Conservation (phyloP, 768 basidiomycete species). For the Mrakia blollopis region DNA sequence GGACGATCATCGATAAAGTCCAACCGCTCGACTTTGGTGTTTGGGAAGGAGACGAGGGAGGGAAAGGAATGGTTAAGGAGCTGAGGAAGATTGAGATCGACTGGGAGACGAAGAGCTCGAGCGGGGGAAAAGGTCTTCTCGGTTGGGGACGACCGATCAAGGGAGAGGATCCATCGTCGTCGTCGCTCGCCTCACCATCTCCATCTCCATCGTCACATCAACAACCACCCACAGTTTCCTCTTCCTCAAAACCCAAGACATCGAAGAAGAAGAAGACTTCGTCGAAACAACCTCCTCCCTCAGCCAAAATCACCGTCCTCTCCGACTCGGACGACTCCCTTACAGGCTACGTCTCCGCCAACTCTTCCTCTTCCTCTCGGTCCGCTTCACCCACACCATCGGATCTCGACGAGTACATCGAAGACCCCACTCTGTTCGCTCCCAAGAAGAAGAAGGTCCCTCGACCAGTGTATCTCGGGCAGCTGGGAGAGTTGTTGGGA, state of each 20-base stretch:
- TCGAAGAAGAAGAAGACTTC: slow-evolving; percentile 39
- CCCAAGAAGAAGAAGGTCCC: slow-evolving; percentile 56
- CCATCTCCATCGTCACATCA: neutral
- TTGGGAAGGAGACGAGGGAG: slow-evolving; percentile 73
- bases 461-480: slow-evolving; percentile 85
- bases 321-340: slow-evolving; percentile 73
- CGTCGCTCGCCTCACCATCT: neutral
- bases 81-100: slow-evolving; percentile 49
- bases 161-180: too few species aligned
- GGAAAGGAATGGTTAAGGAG: slow-evolving; percentile 59
- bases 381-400: slow-evolving; percentile 74
- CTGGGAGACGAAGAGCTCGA: slow-evolving; percentile 21
- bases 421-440: slow-evolving; percentile 69
- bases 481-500: slow-evolving; percentile 72
- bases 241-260: slow-evolving; percentile 48
- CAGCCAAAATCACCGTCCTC: slow-evolving; percentile 50
- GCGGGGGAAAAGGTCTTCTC: neutral
- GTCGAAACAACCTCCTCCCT: slow-evolving; percentile 35
- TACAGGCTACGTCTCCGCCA: slow-evolving; percentile 64
- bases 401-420: slow-evolving; percentile 75
- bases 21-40: slow-evolving; percentile 68
- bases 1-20: slow-evolving; percentile 37
- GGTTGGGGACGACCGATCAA: slow-evolving; percentile 9
- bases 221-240: neutral
- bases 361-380: slow-evolving; percentile 57